phyloP scores from a whole-genome alignment of 257 asterid species.

The Nicotiana noctiflora region DNA sequence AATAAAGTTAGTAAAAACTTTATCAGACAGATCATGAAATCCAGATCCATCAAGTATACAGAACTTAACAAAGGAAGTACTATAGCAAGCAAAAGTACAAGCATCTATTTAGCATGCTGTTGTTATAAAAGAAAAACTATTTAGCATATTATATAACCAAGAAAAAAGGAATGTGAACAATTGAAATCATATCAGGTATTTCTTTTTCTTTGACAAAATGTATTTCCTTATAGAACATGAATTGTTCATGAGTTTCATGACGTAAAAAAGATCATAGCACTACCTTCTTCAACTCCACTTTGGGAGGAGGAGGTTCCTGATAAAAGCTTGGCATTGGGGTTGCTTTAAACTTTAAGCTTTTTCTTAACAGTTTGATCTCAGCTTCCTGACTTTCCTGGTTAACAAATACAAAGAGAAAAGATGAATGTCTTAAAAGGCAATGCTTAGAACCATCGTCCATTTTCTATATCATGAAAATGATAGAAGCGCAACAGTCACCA shows the following conservation, averaged over 20 bases:
- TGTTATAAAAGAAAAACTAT: not conserved
- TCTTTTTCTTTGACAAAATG: not conserved
- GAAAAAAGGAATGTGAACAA: not conserved
- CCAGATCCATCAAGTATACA: not conserved
- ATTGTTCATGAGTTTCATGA: not conserved
- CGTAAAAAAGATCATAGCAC: not conserved
- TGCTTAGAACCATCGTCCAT: not conserved
- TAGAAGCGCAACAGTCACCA: not conserved
- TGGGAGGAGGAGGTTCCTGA: constrained; percentile 75
- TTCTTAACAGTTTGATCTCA: constrained; percentile 64
- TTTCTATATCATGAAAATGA: not conserved
- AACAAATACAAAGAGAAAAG: constrained; percentile 9
- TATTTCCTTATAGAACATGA: not conserved
- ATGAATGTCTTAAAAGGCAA: constrained; percentile 4
- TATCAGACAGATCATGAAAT: not conserved
- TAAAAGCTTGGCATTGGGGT: constrained; percentile 89
- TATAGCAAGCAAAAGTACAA: not conserved
- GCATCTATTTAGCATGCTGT: not conserved
- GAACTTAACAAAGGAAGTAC: not conserved
- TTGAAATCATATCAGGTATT: not conserved
- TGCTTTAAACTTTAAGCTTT: constrained; percentile 63
- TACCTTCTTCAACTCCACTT: constrained; percentile 77
- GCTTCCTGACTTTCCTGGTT: constrained; percentile 69
- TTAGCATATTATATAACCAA: not conserved
- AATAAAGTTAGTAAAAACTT: not conserved